phyloP scores from a whole-genome alignment of 805 yeast species.

The Starmera caribaea region DNA sequence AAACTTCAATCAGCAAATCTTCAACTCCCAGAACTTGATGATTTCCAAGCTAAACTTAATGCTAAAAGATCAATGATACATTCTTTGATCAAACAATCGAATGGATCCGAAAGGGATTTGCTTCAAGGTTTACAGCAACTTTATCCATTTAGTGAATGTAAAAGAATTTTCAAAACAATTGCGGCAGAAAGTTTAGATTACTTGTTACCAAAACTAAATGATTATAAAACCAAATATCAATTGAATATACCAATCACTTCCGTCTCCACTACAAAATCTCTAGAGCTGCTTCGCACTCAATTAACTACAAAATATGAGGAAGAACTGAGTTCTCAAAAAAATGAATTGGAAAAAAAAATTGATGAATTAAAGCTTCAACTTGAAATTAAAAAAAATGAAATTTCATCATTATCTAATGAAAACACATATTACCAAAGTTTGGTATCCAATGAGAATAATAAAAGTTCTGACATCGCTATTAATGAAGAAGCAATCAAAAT shows the following conservation, averaged over 20 bases:
- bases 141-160: not conserved
- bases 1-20: not conserved
- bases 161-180: not conserved
- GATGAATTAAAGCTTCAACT: not conserved
- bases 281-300: not conserved
- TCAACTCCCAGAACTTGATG: not conserved
- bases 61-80: not conserved
- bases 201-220: not conserved
- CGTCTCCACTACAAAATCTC: not conserved
- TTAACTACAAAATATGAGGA: constrained; percentile 1
- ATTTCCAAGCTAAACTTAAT: not conserved
- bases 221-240: not conserved
- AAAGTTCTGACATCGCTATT: constrained; percentile 3
- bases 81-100: not conserved
- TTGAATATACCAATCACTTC: not conserved
- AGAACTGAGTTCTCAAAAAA: not conserved
- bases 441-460: not conserved
- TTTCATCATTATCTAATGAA: constrained; percentile 2
- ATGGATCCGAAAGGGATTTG: not conserved
- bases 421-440: not conserved
- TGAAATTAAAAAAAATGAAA: constrained; percentile 1
- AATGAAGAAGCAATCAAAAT: constrained; percentile 4
- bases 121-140: not conserved
- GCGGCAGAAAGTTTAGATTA: not conserved
- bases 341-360: not conserved